Evolutionary conservation across 306 rosid species (phyloP).

Genomic region (Vigna hirtella): DNA sequence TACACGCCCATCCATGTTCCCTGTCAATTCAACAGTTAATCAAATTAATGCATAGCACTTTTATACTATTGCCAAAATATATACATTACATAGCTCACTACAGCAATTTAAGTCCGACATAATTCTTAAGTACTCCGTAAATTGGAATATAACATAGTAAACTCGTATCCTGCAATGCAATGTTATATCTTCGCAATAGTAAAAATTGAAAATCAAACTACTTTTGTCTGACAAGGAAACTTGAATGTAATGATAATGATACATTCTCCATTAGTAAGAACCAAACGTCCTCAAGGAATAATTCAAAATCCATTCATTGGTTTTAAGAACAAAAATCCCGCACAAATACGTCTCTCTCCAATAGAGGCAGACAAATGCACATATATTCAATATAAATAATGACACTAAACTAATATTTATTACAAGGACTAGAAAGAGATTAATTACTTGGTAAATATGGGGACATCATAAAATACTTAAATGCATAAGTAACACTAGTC

Average conservation of each 20-base stretch:
- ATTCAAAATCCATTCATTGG: not conserved
- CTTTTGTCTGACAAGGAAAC: not conserved
- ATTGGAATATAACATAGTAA: not conserved
- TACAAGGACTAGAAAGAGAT: not conserved
- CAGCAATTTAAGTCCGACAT: not conserved
- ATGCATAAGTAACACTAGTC: not conserved
- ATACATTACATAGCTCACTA: not conserved
- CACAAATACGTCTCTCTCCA: not conserved
- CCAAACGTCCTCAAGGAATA: not conserved
- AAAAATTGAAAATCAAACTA: not conserved
- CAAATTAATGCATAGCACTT: not conserved
- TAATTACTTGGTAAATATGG: not conserved
- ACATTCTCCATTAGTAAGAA: not conserved
- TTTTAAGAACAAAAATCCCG: not conserved
- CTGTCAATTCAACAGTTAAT: slow-evolving; percentile 33
- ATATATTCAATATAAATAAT: not conserved
- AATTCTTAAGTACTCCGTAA: no score
- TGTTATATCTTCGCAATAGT: not conserved
- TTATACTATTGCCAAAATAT: no score
- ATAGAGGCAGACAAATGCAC: not conserved
- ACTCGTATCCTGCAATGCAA: not conserved
- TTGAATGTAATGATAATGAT: not conserved
- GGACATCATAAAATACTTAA: slow-evolving; percentile 6
- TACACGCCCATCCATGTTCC: slow-evolving; percentile 32
- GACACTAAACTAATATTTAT: not conserved